Base-by-base conservation (phyloP, 495 filamentous ascomycete species). In the Lophiotrema nucula region DNA sequence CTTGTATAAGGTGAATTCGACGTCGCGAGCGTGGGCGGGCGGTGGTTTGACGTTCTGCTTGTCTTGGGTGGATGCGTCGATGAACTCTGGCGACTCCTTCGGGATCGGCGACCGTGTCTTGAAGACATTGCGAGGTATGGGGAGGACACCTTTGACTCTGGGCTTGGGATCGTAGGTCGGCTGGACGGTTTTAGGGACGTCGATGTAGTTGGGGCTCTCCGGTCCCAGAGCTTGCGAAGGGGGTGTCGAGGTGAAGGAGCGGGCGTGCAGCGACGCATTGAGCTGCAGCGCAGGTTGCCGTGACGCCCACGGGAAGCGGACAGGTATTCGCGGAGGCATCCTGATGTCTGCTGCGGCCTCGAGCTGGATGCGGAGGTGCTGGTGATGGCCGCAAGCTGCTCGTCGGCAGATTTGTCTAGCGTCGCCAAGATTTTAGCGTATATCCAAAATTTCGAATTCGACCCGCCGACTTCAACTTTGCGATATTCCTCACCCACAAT, bases 141-240 rank as follows among this genome's bases (percentile, higher is more conserved):
- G 88, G 1, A 92, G 82, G 21, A 80, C 79, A 68, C 88, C 88
- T 73, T 89, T 89, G 55, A 88, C 76, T 53, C 67, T 73, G 18
- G 67, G 74, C 38, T 77, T 77, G 8, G 67, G 60, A 8, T 70
- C 68, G 71, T 65, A 69, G 53, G 65, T 58, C 16, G 67, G 71
- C 70, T 81, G 77, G 28, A 67, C 64, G 2, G 84, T 77, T 65
- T 82, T 78, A 27, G 88, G 88, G 38, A 90, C 72, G 57, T 88
- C 80, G 68, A 92, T 83, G 75, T 83, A 92, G 53, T 79, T 78
- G 56, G 88, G 88, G 39, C 83, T 88, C 67, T 89, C 86, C 15
- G 88, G 88, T 10, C 74, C 72, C 47, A 83, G 73, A 35, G 65
- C 58, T 38, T 47, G 56, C 10, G 57, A 25, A 21, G 63, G 41